These are phyloP conservation scores for Tolypocladium tropicale DNA, from an alignment of 2,329 filamentous ascomycete species.

Conservation along the genomic window DNA sequence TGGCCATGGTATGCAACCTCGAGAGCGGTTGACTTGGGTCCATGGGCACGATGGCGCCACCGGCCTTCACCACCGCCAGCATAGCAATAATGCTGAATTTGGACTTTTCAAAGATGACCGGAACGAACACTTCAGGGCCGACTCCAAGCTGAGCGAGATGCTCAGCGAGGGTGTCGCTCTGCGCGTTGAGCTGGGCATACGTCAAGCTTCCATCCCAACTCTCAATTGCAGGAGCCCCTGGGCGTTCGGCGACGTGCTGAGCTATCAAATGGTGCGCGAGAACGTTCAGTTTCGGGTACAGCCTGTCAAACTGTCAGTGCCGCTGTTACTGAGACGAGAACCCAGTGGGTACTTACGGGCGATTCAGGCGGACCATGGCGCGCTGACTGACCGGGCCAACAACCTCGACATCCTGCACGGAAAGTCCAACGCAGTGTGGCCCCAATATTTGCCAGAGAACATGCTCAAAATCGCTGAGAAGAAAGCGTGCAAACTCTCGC, in stretches of 20 bases:
- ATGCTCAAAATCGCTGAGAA: constrained; percentile 1
- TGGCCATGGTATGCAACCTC: constrained; percentile 1
- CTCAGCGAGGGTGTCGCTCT: neutral
- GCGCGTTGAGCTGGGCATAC: neutral
- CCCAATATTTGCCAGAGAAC: neutral
- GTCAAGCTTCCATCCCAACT: neutral
- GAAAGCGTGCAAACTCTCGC: neutral
- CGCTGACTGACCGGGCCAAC: neutral
- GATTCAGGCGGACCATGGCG: constrained; percentile 1
- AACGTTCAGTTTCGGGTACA: neutral
- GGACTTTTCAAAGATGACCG: constrained; percentile 10
- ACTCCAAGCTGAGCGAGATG: neutral
- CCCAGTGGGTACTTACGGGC: neutral
- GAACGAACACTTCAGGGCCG: neutral
- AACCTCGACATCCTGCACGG: neutral
- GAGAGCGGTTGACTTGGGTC: constrained; percentile 10
- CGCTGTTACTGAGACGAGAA: neutral
- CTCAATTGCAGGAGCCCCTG: neutral
- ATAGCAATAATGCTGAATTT: constrained; percentile 12
- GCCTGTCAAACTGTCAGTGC: neutral
- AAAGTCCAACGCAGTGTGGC: neutral
- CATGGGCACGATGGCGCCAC: constrained; percentile 12
- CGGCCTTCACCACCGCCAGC: constrained; percentile 13
- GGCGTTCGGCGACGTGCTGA: neutral
- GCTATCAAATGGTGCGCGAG: neutral